Percentiles rank a stretch among this genome's conserved stretches.
Evolutionary conservation across 1,284 basidiomycete species (phyloP).

Genomic region (Malassezia furfur): DNA sequence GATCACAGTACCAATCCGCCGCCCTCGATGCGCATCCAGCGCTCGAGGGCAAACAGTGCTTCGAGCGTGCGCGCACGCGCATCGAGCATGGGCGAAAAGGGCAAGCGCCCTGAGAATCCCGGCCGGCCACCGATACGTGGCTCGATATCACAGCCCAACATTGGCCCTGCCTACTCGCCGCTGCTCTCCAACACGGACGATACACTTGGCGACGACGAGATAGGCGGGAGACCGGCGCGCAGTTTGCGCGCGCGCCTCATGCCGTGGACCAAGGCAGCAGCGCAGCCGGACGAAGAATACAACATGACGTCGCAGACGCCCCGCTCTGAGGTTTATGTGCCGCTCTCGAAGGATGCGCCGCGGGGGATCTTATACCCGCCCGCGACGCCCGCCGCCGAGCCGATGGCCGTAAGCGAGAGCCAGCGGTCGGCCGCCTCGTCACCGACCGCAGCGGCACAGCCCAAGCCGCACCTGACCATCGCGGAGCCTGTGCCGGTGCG

Average conservation of each 20-base stretch:
- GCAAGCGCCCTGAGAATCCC: too few relatives aligned
- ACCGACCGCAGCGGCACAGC: background rate
- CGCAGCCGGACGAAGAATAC: too few relatives aligned
- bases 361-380: background rate
- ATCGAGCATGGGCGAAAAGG: background rate
- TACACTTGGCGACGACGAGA: too few relatives aligned
- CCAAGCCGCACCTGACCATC: background rate
- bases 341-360: background rate
- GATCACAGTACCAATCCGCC: background rate
- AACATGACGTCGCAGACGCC: too few relatives aligned
- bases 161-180: too few relatives aligned
- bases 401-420: background rate
- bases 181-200: too few relatives aligned
- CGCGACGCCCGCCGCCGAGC: too few relatives aligned
- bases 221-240: background rate
- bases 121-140: too few relatives aligned
- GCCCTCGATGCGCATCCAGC: background rate
- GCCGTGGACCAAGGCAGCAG: background rate
- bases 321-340: background rate
- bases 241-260: background rate
- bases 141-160: too few relatives aligned
- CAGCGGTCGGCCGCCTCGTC: background rate
- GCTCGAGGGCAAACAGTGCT: background rate
- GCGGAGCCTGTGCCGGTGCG: background rate
- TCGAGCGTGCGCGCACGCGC: background rate